Conservation (phyloP, 306 rosid genomes). For the Casuarina equisetifolia region DNA sequence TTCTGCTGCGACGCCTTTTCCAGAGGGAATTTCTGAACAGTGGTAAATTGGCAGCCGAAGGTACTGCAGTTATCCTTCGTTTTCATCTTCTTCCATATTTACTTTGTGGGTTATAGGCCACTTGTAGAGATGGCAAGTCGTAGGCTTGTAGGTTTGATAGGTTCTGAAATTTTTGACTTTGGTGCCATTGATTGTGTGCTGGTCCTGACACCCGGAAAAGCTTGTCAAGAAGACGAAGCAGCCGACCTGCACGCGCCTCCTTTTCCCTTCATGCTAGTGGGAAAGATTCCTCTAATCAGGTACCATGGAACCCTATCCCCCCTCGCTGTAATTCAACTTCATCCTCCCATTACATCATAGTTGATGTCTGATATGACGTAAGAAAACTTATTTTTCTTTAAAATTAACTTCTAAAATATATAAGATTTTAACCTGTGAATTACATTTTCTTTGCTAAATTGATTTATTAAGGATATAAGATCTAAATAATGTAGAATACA, state of each 20-base stretch:
- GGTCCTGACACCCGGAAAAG: conserved; percentile 48
- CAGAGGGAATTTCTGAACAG: not conserved
- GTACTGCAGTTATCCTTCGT: not conserved
- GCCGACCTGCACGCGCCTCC: conserved; percentile 30
- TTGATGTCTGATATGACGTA: not conserved
- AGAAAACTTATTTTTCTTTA: no score
- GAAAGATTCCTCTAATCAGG: not conserved
- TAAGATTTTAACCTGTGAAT: no score
- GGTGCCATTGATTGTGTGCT: conserved; percentile 48
- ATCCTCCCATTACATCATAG: not conserved
- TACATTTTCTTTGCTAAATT: no score
- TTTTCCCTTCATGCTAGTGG: not conserved
- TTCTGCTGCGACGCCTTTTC: conserved; percentile 23
- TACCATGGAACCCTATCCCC: not conserved
- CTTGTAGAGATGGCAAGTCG: conserved; percentile 31
- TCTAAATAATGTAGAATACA: no score
- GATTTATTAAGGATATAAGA: no score
- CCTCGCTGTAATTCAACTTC: not conserved
- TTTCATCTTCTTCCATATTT: not conserved
- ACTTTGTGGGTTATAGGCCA: conserved; percentile 1
- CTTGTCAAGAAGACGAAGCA: conserved; percentile 29
- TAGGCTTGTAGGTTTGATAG: conserved; percentile 44
- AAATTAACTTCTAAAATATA: no score
- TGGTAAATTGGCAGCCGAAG: not conserved
- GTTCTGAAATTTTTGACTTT: conserved; percentile 60